These are phyloP conservation scores for Colletotrichum nymphaeae DNA, from an alignment of 2,329 filamentous ascomycete genomes.

Conservation along the genomic window DNA sequence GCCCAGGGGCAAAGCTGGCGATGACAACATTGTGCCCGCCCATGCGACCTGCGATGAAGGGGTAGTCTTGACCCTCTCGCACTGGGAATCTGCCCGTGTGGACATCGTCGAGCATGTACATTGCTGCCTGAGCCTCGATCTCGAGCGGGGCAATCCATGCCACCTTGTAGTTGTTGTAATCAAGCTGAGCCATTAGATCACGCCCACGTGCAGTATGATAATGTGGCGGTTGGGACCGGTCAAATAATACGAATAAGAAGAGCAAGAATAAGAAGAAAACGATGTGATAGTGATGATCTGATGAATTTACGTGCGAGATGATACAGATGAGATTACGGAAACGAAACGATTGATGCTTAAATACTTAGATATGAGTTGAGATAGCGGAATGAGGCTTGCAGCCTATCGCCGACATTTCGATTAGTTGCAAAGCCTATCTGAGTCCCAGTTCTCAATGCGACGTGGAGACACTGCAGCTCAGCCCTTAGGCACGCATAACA, in stretches of 20 bases:
- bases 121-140: constrained; percentile 49
- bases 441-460: background rate
- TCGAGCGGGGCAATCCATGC: constrained; percentile 51
- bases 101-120: constrained; percentile 46
- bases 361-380: too few species aligned
- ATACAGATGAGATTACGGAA: background rate
- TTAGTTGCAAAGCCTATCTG: background rate
- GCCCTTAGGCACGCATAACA: background rate
- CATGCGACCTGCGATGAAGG: constrained; percentile 49
- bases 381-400: too few species aligned
- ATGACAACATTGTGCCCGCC: constrained; percentile 50
- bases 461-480: background rate
- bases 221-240: background rate
- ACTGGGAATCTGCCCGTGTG: constrained; percentile 47
- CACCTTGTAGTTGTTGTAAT: constrained; percentile 42
- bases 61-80: constrained; percentile 47
- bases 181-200: background rate
- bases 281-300: background rate
- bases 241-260: background rate
- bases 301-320: background rate
- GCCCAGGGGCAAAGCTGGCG: constrained; percentile 46
- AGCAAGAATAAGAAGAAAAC: background rate
- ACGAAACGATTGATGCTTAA: background rate
- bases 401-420: too few species aligned
- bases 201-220: background rate